phyloP scores from a whole-genome alignment of 768 basidiomycete genomes.

The Suillus spraguei region DNA sequence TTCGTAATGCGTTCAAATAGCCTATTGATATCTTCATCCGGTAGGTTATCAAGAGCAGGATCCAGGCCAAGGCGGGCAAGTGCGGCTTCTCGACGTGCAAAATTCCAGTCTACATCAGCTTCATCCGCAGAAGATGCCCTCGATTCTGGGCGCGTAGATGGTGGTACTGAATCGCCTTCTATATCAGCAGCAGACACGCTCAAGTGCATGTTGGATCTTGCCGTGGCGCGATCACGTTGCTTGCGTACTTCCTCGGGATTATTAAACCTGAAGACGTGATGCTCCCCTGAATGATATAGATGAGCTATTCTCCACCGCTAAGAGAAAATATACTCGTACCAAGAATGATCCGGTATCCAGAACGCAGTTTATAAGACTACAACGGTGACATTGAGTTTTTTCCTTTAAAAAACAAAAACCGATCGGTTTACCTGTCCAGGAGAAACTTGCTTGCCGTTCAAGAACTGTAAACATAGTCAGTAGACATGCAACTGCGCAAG shows the following conservation, averaged over 20 bases:
- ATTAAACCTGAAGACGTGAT: slow-evolving; percentile 97
- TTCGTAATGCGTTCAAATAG: slow-evolving; percentile 94
- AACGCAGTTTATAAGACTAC: slow-evolving; percentile 81
- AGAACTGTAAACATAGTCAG: slow-evolving; percentile 54
- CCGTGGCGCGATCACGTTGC: slow-evolving; percentile 79
- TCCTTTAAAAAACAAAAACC: not conserved
- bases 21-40: slow-evolving; percentile 93
- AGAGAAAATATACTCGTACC: slow-evolving; percentile 47
- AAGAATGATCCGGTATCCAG: slow-evolving; percentile 95
- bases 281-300: slow-evolving; percentile 62
- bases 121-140: slow-evolving; percentile 67
- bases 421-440: slow-evolving; percentile 65
- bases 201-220: slow-evolving; percentile 68
- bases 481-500: slow-evolving; percentile 10
- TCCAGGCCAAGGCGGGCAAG: slow-evolving; percentile 84
- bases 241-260: slow-evolving; percentile 95
- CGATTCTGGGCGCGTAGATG: slow-evolving; percentile 77
- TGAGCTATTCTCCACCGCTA: slow-evolving; percentile 5
- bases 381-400: slow-evolving; percentile 6
- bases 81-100: slow-evolving; percentile 92
- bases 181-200: slow-evolving; percentile 69
- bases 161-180: slow-evolving; percentile 49
- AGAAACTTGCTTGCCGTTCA: slow-evolving; percentile 89
- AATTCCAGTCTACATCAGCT: slow-evolving; percentile 93
- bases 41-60: slow-evolving; percentile 88